Conservation (phyloP, 2,329 filamentous ascomycete genomes). For the Trichoderma hamatum region DNA sequence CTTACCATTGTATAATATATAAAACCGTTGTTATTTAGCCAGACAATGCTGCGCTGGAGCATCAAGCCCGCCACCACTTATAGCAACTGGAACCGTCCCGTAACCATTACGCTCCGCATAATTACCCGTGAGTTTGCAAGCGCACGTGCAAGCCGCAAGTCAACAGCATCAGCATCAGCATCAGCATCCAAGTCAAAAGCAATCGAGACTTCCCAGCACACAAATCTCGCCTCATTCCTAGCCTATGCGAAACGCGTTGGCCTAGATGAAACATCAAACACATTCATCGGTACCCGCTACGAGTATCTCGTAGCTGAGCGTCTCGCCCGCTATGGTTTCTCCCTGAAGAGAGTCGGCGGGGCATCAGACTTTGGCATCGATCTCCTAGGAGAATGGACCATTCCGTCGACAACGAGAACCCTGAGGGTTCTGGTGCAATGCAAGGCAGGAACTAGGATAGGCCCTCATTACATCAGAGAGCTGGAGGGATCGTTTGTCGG, state of each 20-base stretch:
- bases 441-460: slow-evolving; percentile 61
- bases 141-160: neutral
- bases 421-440: slow-evolving; percentile 65
- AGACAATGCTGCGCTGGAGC: slow-evolving; percentile 13
- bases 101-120: neutral
- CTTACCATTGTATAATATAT: neutral
- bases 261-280: slow-evolving; percentile 58
- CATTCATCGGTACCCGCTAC: slow-evolving; percentile 74
- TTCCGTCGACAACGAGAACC: slow-evolving; percentile 46
- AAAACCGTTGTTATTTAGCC: neutral
- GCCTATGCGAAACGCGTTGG: slow-evolving; percentile 61
- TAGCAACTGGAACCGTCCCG: neutral
- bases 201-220: slow-evolving; percentile 52
- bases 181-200: neutral
- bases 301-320: slow-evolving; percentile 68
- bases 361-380: slow-evolving; percentile 73
- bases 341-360: slow-evolving; percentile 66
- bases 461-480: slow-evolving; percentile 69
- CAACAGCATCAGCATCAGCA: neutral
- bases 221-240: slow-evolving; percentile 66
- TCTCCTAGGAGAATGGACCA: slow-evolving; percentile 69
- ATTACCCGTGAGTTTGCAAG: neutral
- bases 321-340: slow-evolving; percentile 65
- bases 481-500: slow-evolving; percentile 77
- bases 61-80: neutral